phyloP scores from a whole-genome alignment of 768 basidiomycete species.

The Rhodotorula babjevae region DNA sequence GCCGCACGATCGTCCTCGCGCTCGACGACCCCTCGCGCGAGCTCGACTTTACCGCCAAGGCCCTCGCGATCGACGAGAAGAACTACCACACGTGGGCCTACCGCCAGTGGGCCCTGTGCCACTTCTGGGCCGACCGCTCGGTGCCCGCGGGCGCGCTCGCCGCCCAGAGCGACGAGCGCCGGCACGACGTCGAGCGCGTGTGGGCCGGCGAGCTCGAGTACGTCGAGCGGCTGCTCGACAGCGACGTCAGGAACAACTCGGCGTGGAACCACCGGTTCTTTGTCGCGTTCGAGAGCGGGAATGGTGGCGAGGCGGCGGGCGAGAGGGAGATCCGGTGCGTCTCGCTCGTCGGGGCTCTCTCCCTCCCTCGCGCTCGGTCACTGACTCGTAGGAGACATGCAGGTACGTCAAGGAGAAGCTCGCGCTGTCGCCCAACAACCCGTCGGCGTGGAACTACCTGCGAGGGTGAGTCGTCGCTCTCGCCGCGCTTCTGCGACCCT shows the following conservation, averaged over 20 bases:
- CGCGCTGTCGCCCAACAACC: conserved; percentile 81
- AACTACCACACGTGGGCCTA: conserved; percentile 99
- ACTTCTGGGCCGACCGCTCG: conserved; percentile 53
- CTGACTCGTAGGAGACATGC: background rate
- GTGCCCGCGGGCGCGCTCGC: background rate
- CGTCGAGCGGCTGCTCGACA: conserved; percentile 62
- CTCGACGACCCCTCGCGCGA: conserved; percentile 53
- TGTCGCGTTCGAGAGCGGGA: conserved; percentile 65
- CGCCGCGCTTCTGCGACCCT: too few species aligned
- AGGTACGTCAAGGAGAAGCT: conserved; percentile 82
- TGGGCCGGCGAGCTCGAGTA: conserved; percentile 74
- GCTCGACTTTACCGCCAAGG: conserved; percentile 69
- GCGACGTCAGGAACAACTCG: conserved; percentile 89
- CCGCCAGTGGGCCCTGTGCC: conserved; percentile 85
- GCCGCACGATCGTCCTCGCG: conserved; percentile 49
- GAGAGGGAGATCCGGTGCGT: conserved; percentile 72
- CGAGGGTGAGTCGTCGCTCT: conserved; percentile 54
- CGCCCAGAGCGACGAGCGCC: background rate
- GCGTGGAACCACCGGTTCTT: conserved; percentile 97
- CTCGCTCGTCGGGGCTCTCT: background rate
- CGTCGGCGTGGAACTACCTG: conserved; percentile 95
- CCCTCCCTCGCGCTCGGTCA: background rate
- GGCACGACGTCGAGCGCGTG: conserved; percentile 14
- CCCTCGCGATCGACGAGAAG: conserved; percentile 74
- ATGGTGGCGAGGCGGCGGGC: conserved; percentile 58